These are phyloP conservation scores for Cyberlindnera mycetangii DNA, from an alignment of 805 yeast species.

Conservation along the genomic window DNA sequence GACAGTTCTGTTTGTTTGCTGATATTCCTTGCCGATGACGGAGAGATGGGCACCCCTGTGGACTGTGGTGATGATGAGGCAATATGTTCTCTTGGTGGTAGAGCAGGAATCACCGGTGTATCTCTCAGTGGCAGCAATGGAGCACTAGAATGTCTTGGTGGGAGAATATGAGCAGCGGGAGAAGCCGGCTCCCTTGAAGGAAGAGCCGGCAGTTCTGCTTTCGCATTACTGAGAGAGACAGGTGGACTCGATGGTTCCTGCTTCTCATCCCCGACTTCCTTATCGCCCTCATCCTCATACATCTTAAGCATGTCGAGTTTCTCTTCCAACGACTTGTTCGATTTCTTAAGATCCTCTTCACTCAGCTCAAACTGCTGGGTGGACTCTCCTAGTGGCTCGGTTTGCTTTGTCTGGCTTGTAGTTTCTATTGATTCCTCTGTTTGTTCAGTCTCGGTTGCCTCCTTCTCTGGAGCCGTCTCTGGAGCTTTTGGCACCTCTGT, in stretches of 20 bases:
- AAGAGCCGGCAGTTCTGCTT: constrained; percentile 9
- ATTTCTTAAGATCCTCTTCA: constrained; percentile 16
- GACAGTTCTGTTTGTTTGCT: constrained; percentile 4
- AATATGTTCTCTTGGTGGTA: constrained; percentile 35
- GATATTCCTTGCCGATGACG: constrained; percentile 5
- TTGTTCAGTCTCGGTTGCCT: neutral
- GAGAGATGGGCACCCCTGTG: neutral
- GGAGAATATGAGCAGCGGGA: neutral
- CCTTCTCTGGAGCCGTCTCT: neutral
- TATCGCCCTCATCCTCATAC: constrained; percentile 23
- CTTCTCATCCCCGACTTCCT: neutral
- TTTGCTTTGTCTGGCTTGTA: neutral
- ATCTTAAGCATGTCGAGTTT: constrained; percentile 13
- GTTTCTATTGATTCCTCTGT: neutral
- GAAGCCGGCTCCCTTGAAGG: neutral
- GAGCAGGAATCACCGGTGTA: constrained; percentile 28
- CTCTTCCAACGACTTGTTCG: constrained; percentile 19
- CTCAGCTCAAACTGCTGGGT: constrained; percentile 13
- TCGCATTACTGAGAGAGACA: neutral
- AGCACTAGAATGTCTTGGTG: too few species aligned
- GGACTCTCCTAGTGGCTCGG: constrained; percentile 21
- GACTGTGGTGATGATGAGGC: constrained; percentile 15
- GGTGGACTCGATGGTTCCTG: neutral
- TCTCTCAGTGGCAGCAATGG: constrained; percentile 28
- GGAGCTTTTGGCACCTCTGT: neutral